Conservation (phyloP, 495 filamentous ascomycete genomes). For the Terfezia boudieri region DNA sequence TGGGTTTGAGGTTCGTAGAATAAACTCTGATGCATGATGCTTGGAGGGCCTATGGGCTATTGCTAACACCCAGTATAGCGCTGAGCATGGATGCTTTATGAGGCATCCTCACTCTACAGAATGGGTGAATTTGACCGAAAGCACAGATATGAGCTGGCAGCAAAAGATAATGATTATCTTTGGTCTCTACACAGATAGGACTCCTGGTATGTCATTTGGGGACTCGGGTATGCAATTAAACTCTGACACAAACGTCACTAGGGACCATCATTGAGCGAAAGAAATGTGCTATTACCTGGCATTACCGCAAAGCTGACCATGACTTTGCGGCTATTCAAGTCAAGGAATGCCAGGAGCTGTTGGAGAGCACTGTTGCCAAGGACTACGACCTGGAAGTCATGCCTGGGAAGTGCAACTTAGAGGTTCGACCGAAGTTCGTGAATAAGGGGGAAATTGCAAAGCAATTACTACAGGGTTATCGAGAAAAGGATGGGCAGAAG, state of each 20-base stretch:
- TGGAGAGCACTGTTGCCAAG: constrained; percentile 44
- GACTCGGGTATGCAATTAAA: too few species aligned
- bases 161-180: constrained; percentile 57
- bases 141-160: constrained; percentile 74
- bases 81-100: constrained; percentile 91
- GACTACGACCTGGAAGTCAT: constrained; percentile 78
- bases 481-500: constrained; percentile 25
- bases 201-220: constrained; percentile 34
- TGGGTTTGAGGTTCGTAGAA: constrained; percentile 40
- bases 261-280: constrained; percentile 83
- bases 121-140: constrained; percentile 74
- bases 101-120: constrained; percentile 43
- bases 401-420: constrained; percentile 83
- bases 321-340: constrained; percentile 58
- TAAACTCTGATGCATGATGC: background rate
- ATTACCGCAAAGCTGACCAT: constrained; percentile 75
- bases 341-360: constrained; percentile 52
- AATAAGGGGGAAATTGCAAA: constrained; percentile 91
- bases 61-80: constrained; percentile 20
- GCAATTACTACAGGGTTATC: constrained; percentile 37
- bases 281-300: constrained; percentile 82
- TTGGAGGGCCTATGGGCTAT: background rate
- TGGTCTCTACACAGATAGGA: constrained; percentile 60
- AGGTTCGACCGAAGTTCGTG: constrained; percentile 85
- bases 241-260: constrained; percentile 13